Base-by-base conservation (phyloP, 257 asterid genomes). In the Solanum ossicruentum region DNA sequence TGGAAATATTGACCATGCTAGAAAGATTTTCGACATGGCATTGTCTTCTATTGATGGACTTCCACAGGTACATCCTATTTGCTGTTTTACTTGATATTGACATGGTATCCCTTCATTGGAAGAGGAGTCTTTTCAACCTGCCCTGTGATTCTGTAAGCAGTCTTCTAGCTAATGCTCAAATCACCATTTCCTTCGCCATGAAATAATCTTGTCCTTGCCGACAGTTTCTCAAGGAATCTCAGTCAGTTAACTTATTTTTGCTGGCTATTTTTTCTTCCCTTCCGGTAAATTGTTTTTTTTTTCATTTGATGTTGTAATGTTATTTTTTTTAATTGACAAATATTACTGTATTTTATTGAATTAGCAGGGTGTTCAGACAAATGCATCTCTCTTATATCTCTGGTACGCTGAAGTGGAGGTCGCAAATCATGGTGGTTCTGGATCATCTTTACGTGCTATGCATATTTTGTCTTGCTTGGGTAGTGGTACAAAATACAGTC, bases 1-100 rank as follows among this genome's bases (percentile, higher is more conserved):
- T 61, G 97, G 97, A 80, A 97, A 94, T 89, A 91, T 95, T 85
- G 98, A 94, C 81, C 94, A 91, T 87, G 93, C 99, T 49, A 90
- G 99, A 83, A 97, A 93, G 90, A 92, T 97, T 85, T 97, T 97
- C 83, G 99, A 95, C 94, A 94, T 95, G 98, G 98, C 98, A 84
- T 88, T 97, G 89, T 90, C 89, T 73, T 97, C 98, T 72, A 86
- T 91, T 55, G 97, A 93, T 80, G 99, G 96, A 84, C 97, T 92
- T 89, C 94, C 98, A 61, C 84, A 60, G 98, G 99, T 94, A 92
- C 83, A 85, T 56, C 71, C 83, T 58, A 65, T 84, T 80, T 86
- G 65, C 71, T 82, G 84, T 26, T 28, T 8, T 16, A 78, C 82
- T 16, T 16, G 82, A 49, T 75, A 28, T 78, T 78, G 17, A 12